Conservation (phyloP, 768 basidiomycete genomes). For the Trametes sanguinea region DNA sequence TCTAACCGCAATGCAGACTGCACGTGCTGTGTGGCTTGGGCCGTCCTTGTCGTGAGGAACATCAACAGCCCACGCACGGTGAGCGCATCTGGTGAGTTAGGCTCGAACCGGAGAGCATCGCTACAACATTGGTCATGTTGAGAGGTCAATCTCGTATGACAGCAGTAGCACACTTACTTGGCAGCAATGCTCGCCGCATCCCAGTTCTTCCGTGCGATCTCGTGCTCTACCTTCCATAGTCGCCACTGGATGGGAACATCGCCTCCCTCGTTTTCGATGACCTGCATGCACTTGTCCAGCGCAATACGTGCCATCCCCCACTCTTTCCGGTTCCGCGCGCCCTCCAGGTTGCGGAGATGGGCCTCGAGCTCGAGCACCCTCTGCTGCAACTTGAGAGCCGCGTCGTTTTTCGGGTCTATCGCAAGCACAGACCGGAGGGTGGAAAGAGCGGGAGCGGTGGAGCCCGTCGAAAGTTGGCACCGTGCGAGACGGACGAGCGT, state of each 20-base stretch:
- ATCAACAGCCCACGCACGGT: slow-evolving; percentile 77
- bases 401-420: slow-evolving; percentile 61
- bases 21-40: slow-evolving; percentile 71
- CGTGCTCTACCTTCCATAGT: slow-evolving; percentile 75
- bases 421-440: slow-evolving; percentile 62
- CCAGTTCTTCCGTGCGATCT: slow-evolving; percentile 69
- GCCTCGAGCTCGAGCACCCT: slow-evolving; percentile 62
- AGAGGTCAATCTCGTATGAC: too few species aligned
- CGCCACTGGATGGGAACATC: slow-evolving; percentile 82
- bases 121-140: slow-evolving; percentile 38
- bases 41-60: slow-evolving; percentile 69
- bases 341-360: slow-evolving; percentile 66
- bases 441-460: slow-evolving; percentile 64
- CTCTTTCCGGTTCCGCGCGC: slow-evolving; percentile 57
- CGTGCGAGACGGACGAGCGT: slow-evolving; percentile 81
- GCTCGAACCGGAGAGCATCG: slow-evolving; percentile 70
- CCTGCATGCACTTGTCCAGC: slow-evolving; percentile 73
- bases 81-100: slow-evolving; percentile 79
- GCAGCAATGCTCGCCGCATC: slow-evolving; percentile 75
- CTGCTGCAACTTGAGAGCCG: slow-evolving; percentile 60
- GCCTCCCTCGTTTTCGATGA: slow-evolving; percentile 73
- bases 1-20: slow-evolving; percentile 74
- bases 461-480: slow-evolving; percentile 81
- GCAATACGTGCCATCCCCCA: slow-evolving; percentile 82
- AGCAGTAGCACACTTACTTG: slow-evolving; percentile 52